A percentile compares a stretch with the other conserved stretches of the same genome.
Conservation (phyloP, 1,284 basidiomycete genomes). For the Moesziomyces parantarcticus region DNA sequence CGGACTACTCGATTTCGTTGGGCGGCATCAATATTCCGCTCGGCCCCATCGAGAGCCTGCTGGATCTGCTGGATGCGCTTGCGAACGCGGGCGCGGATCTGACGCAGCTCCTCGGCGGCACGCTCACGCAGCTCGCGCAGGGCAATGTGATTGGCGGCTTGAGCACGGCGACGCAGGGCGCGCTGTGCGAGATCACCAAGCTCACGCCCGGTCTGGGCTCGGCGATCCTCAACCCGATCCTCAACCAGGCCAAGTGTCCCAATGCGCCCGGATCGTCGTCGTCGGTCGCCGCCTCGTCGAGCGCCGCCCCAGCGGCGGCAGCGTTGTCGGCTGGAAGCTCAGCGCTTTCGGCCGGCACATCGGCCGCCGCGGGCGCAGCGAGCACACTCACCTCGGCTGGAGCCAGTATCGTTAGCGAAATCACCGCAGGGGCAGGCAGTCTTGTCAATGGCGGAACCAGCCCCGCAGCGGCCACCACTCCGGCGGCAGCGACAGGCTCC, state of each 20-base stretch:
- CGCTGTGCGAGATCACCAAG: constrained; percentile 17
- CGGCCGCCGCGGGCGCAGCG: background rate
- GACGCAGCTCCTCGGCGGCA: constrained; percentile 2
- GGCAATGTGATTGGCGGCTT: constrained; percentile 28
- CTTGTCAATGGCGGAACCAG: background rate
- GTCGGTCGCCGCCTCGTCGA: constrained; percentile 4
- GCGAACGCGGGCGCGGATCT: constrained; percentile 4
- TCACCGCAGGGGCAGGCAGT: constrained; percentile 1
- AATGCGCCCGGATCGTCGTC: constrained; percentile 15
- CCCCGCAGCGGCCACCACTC: background rate
- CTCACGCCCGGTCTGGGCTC: constrained; percentile 6
- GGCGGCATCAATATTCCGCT: constrained; percentile 20
- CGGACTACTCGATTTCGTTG: constrained; percentile 33
- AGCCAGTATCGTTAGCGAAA: background rate
- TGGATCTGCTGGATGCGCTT: constrained; percentile 13
- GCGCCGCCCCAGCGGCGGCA: constrained; percentile 3
- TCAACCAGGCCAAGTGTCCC: constrained; percentile 23
- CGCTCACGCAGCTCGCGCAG: constrained; percentile 9
- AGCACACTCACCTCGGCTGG: background rate
- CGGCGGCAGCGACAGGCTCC: background rate
- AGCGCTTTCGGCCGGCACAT: constrained; percentile 2
- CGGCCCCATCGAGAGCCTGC: constrained; percentile 9
- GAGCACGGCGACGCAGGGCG: constrained; percentile 5
- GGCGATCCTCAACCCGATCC: constrained; percentile 15
- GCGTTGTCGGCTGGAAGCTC: constrained; percentile 1